Evolutionary conservation across 2,329 filamentous ascomycete species (phyloP).

Genomic region (Colletotrichum phormii): DNA sequence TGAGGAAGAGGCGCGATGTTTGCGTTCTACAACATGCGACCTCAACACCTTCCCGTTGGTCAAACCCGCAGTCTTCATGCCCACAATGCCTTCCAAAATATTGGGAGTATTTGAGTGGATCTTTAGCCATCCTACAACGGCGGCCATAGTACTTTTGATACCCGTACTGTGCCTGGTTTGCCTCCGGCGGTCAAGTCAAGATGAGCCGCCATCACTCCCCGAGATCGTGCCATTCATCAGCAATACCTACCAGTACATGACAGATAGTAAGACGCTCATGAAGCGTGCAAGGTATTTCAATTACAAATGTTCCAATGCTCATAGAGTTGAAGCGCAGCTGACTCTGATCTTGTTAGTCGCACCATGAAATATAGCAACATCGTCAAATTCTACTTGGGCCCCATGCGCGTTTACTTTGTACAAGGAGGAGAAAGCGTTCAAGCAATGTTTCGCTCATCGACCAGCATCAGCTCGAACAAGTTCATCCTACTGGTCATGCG

Average conservation of each 20-base stretch:
- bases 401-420: conserved; percentile 35
- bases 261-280: conserved; percentile 30
- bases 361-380: conserved; percentile 22
- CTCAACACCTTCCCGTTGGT: neutral
- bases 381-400: conserved; percentile 32
- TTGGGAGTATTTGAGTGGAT: neutral
- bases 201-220: conserved; percentile 22
- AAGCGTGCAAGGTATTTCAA: conserved; percentile 22
- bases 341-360: neutral
- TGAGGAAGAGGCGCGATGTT: neutral
- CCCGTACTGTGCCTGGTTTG: neutral
- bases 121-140: neutral
- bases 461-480: conserved; percentile 38
- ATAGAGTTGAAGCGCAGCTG: neutral
- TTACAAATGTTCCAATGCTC: neutral
- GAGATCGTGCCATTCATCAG: conserved; percentile 38
- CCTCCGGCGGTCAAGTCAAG: neutral
- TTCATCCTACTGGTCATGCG: conserved; percentile 35
- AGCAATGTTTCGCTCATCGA: conserved; percentile 36
- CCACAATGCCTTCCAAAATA: neutral
- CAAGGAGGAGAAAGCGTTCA: conserved; percentile 32
- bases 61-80: neutral
- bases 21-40: neutral
- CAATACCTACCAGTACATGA: conserved; percentile 38
- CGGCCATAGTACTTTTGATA: neutral